Percentiles rank a stretch among this genome's conserved stretches.
Conservation (phyloP, 2,329 filamentous ascomycete genomes). For the Penicillium sp. region DNA sequence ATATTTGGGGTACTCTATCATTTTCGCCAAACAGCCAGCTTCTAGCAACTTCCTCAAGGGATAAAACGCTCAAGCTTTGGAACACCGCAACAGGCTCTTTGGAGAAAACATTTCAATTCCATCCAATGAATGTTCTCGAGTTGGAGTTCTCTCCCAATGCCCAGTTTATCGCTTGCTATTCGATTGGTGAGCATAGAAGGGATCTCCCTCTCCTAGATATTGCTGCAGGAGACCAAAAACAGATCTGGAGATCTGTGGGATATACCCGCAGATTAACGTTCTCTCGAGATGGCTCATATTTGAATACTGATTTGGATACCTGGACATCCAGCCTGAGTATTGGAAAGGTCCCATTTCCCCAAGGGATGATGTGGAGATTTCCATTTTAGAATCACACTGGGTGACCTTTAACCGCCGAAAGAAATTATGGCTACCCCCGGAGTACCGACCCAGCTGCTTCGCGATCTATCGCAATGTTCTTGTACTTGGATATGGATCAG, state of each 20-base stretch:
- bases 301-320: too few relatives aligned
- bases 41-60: neutral
- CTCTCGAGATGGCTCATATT: too few relatives aligned
- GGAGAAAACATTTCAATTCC: neutral
- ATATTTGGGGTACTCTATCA: neutral
- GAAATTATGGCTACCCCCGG: too few relatives aligned
- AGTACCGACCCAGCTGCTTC: too few relatives aligned
- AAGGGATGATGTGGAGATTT: too few relatives aligned
- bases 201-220: neutral
- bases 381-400: too few relatives aligned
- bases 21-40: neutral
- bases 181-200: too few relatives aligned
- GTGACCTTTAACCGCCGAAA: too few relatives aligned
- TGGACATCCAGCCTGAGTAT: too few relatives aligned
- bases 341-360: too few relatives aligned
- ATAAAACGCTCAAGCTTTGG: neutral
- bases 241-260: neutral
- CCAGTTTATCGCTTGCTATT: neutral
- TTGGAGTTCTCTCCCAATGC: neutral
- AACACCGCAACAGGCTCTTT: neutral
- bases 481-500: too few relatives aligned
- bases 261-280: neutral
- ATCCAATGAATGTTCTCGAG: neutral
- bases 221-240: neutral
- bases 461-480: too few relatives aligned